Evolutionary conservation across 305 asterid genomes (phyloP).

Genomic region (Plantago lanceolata): DNA sequence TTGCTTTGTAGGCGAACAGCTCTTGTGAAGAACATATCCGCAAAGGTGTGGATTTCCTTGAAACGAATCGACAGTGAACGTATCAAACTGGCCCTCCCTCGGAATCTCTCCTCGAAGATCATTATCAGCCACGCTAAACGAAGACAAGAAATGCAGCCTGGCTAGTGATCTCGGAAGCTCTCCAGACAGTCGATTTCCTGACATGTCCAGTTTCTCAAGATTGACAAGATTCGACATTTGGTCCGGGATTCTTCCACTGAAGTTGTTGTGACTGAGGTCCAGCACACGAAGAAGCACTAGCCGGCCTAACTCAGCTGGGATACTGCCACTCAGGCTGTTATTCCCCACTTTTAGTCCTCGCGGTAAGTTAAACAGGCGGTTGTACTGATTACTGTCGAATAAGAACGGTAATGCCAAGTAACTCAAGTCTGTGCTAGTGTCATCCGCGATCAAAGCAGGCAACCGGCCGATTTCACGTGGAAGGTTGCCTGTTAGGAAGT

Average conservation of each 20-base stretch:
- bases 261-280: conserved; percentile 39
- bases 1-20: conserved; percentile 13
- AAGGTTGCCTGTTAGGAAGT: conserved; percentile 41
- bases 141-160: conserved; percentile 45
- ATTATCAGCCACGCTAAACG: conserved; percentile 49
- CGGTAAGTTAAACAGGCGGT: conserved; percentile 46
- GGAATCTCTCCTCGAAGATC: conserved; percentile 54
- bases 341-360: conserved; percentile 41
- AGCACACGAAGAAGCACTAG: conserved; percentile 36
- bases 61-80: conserved; percentile 36
- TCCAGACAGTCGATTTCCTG: conserved; percentile 43
- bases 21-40: conserved; percentile 26
- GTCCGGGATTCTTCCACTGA: conserved; percentile 45
- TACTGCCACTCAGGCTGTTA: conserved; percentile 44
- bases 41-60: conserved; percentile 53
- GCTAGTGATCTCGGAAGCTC: conserved; percentile 43
- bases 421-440: conserved; percentile 38
- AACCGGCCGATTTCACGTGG: conserved; percentile 37
- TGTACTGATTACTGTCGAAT: conserved; percentile 37
- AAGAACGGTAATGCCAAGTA: conserved; percentile 48
- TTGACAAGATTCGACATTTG: conserved; percentile 38
- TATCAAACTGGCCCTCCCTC: conserved; percentile 45
- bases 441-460: conserved; percentile 32
- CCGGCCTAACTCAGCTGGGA: conserved; percentile 47
- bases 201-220: conserved; percentile 48